Evolutionary conservation across 768 basidiomycete species (phyloP).

Genomic region (Xanthoconium stramineum): DNA sequence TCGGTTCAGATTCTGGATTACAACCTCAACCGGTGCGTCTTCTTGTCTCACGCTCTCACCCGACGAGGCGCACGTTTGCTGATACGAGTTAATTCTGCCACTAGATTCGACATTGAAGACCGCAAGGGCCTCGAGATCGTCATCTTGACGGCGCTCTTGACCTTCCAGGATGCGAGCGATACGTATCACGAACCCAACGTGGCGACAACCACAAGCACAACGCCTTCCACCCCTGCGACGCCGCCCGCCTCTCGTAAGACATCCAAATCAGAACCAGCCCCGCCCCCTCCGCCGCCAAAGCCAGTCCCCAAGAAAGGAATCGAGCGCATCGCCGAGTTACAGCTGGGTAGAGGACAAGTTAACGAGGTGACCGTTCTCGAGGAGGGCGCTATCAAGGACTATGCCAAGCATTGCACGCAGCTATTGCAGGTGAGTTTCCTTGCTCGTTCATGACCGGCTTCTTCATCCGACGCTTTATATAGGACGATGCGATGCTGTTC

Average conservation of each 20-base stretch:
- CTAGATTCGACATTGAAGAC: slow-evolving; percentile 80
- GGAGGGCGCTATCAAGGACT: slow-evolving; percentile 62
- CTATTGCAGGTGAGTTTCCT: slow-evolving; percentile 52
- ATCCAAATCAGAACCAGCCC: slow-evolving; percentile 31
- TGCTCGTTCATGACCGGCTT: neutral
- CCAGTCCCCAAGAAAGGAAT: slow-evolving; percentile 63
- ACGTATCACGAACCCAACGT: slow-evolving; percentile 40
- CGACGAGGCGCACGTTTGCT: neutral
- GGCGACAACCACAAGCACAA: slow-evolving; percentile 9
- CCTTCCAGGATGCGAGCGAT: slow-evolving; percentile 72
- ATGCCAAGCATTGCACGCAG: slow-evolving; percentile 62
- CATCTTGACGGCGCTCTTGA: slow-evolving; percentile 70
- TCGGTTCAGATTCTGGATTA: slow-evolving; percentile 81
- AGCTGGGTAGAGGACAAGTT: slow-evolving; percentile 61
- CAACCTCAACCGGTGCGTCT: slow-evolving; percentile 66
- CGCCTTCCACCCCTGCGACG: neutral
- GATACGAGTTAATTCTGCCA: neutral
- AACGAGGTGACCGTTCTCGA: slow-evolving; percentile 72
- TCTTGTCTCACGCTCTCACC: neutral
- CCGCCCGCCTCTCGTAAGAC: neutral
- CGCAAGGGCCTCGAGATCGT: slow-evolving; percentile 84
- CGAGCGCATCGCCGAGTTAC: slow-evolving; percentile 70
- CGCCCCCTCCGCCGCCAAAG: slow-evolving; percentile 52
- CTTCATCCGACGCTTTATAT: neutral
- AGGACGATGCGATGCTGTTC: slow-evolving; percentile 83